Evolutionary conservation across 2,329 filamentous ascomycete genomes (phyloP).

Genomic region (Beauveria varroae): DNA sequence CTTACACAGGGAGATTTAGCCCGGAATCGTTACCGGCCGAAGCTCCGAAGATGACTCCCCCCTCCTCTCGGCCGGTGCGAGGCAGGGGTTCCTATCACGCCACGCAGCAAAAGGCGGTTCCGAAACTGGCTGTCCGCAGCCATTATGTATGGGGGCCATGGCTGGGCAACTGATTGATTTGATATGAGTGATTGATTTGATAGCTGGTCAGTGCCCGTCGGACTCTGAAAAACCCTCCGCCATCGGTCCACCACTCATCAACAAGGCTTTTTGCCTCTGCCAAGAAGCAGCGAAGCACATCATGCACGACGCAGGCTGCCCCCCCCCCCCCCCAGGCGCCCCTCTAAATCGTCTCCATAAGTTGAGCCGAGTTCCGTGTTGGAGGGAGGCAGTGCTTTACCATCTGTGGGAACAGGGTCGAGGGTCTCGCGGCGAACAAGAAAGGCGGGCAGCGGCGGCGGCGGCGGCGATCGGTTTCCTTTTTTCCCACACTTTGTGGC

Average conservation of each 20-base stretch:
- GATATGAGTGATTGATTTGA: background rate
- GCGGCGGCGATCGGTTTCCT: background rate
- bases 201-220: background rate
- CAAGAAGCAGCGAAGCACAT: background rate
- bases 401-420: background rate
- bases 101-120: background rate
- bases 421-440: too few relatives aligned
- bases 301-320: background rate
- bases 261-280: background rate
- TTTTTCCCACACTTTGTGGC: background rate
- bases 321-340: too few relatives aligned
- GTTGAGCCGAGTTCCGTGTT: conserved; percentile 1
- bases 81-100: background rate
- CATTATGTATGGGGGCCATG: background rate
- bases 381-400: background rate
- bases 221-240: background rate
- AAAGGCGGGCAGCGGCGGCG: too few relatives aligned
- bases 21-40: too few relatives aligned
- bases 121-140: background rate
- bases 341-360: background rate
- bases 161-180: conserved; percentile 6
- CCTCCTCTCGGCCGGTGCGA: background rate
- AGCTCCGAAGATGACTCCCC: too few relatives aligned
- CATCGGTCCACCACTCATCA: background rate
- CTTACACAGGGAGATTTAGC: too few relatives aligned